Conservation (phyloP, 2,329 filamentous ascomycete genomes). For the Ophiocordyceps unilateralis region DNA sequence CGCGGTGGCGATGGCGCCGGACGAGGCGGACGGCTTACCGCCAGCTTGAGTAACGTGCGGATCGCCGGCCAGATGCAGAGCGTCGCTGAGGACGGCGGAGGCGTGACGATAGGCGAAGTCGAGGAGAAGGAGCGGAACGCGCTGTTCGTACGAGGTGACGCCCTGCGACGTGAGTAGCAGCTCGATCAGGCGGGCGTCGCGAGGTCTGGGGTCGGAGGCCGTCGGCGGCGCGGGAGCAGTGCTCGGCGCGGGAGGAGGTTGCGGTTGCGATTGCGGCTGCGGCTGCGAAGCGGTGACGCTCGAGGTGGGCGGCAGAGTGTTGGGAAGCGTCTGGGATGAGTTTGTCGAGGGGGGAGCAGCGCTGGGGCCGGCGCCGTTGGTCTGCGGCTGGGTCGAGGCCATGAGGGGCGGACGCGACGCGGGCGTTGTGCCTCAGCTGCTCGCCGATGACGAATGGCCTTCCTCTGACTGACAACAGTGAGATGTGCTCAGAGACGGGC, state of each 20-base stretch:
- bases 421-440: background rate
- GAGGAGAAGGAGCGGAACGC: conserved; percentile 66
- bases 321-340: conserved; percentile 17
- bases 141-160: conserved; percentile 64
- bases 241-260: conserved; percentile 11
- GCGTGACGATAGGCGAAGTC: conserved; percentile 80
- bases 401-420: conserved; percentile 11
- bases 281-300: conserved; percentile 3
- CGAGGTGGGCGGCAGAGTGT: conserved; percentile 12
- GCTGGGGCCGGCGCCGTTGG: conserved; percentile 27
- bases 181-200: conserved; percentile 65
- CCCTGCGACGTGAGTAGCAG: conserved; percentile 64
- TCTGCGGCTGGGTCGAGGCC: conserved; percentile 26
- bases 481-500: too few relatives aligned
- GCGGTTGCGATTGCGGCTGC: conserved; percentile 6
- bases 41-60: conserved; percentile 46
- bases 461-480: too few relatives aligned
- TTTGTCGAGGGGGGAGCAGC: conserved; percentile 19
- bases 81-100: conserved; percentile 52
- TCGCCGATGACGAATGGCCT: background rate
- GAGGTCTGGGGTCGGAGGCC: conserved; percentile 40
- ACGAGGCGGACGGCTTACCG: conserved; percentile 28
- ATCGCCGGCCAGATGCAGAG: conserved; percentile 49
- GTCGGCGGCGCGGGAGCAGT: conserved; percentile 15
- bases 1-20: conserved; percentile 29